Percentiles rank a stretch among this genome's conserved stretches.
Conservation (phyloP, 2,329 filamentous ascomycete species). For the Fusarium sambucinum region DNA sequence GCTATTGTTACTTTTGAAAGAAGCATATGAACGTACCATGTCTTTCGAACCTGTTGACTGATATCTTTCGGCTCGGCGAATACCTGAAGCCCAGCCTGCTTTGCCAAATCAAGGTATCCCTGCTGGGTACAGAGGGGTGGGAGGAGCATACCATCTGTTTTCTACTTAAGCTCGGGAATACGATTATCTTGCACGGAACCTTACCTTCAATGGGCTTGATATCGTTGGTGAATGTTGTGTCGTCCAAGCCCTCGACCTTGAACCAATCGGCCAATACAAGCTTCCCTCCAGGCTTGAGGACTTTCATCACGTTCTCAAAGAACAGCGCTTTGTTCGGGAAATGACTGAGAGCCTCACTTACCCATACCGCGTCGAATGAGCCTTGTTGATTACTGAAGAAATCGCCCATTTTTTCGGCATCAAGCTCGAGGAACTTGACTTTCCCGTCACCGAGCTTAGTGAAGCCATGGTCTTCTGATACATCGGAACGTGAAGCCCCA, state of each 20-base stretch:
- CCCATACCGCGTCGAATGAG: slow-evolving; percentile 70
- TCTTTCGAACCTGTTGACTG: slow-evolving; percentile 68
- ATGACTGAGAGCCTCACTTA: slow-evolving; percentile 71
- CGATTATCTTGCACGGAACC: not conserved
- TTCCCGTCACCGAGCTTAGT: slow-evolving; percentile 57
- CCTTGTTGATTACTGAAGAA: slow-evolving; percentile 57
- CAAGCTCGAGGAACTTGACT: slow-evolving; percentile 68
- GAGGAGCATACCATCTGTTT: slow-evolving; percentile 69
- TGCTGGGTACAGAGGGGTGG: slow-evolving; percentile 66
- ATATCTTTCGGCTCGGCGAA: slow-evolving; percentile 66
- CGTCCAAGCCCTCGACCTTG: slow-evolving; percentile 62
- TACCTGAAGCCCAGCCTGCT: slow-evolving; percentile 60
- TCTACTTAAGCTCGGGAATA: slow-evolving; percentile 4
- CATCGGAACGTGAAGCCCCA: slow-evolving; percentile 33
- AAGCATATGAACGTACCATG: slow-evolving; percentile 60
- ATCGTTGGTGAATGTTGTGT: slow-evolving; percentile 61
- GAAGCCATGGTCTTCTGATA: slow-evolving; percentile 51
- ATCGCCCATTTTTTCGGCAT: slow-evolving; percentile 70
- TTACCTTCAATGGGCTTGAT: slow-evolving; percentile 70
- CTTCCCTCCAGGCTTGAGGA: slow-evolving; percentile 63
- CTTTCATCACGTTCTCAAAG: slow-evolving; percentile 63
- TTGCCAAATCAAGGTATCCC: slow-evolving; percentile 65
- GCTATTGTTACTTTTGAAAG: too few species aligned
- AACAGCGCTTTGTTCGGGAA: slow-evolving; percentile 70
- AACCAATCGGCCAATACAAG: slow-evolving; percentile 73